Evolutionary conservation across 2,329 filamentous ascomycete species (phyloP).

Genomic region (Drechslerella stenobrocha): DNA sequence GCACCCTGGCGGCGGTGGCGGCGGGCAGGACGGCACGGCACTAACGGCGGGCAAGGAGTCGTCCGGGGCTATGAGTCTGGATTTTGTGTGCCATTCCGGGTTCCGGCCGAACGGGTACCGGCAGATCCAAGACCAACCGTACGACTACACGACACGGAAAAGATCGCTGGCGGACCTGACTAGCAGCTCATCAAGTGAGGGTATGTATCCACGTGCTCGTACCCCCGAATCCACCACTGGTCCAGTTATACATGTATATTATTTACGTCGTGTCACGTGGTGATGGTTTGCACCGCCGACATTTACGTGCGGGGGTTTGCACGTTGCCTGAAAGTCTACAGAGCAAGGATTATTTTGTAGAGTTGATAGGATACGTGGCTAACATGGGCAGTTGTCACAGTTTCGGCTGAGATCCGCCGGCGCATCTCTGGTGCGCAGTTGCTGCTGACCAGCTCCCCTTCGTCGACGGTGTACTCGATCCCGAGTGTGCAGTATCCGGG

Average conservation of each 20-base stretch:
- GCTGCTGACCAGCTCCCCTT: conserved; percentile 34
- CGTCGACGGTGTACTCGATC: conserved; percentile 45
- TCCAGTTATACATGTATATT: too few species aligned
- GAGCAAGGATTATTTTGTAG: too few species aligned
- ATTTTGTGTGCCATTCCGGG: conserved; percentile 38
- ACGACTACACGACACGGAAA: conserved; percentile 41
- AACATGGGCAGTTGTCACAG: conserved; percentile 3
- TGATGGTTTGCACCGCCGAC: too few species aligned
- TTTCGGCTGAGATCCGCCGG: conserved; percentile 31
- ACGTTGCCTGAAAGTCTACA: too few species aligned
- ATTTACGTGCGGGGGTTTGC: too few species aligned
- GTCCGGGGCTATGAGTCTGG: conserved; percentile 37
- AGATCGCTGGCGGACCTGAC: conserved; percentile 38
- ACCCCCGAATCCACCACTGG: neutral
- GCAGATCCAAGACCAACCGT: conserved; percentile 43
- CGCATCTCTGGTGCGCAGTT: conserved; percentile 41
- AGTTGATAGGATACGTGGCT: neutral
- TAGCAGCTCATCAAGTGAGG: conserved; percentile 40
- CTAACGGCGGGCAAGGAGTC: conserved; percentile 31
- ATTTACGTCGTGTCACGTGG: too few species aligned
- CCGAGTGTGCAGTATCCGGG: conserved; percentile 45
- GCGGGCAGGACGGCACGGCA: conserved; percentile 27
- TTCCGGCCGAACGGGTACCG: conserved; percentile 41
- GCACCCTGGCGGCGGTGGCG: conserved; percentile 24
- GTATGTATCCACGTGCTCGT: conserved; percentile 18